A percentile compares a stretch with the other conserved stretches of the same genome.
Evolutionary conservation across 2,329 filamentous ascomycete species (phyloP).

Genomic region (Talaromyces sp.): DNA sequence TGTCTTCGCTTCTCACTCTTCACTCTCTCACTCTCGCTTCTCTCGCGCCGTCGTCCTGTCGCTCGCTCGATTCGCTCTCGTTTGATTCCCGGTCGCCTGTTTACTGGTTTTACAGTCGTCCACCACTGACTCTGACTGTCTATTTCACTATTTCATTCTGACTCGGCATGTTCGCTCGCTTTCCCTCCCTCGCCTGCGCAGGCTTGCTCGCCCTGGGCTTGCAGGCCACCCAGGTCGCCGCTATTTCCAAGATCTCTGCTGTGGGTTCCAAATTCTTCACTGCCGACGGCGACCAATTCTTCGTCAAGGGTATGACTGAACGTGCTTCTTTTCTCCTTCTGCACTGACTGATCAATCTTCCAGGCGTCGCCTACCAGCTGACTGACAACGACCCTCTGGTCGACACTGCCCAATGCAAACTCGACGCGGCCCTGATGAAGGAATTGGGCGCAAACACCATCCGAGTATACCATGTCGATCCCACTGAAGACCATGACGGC

Average conservation of each 20-base stretch:
- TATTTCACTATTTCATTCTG: background rate
- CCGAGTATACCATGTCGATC: slow-evolving; percentile 82
- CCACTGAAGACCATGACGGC: slow-evolving; percentile 63
- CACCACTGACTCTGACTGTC: background rate
- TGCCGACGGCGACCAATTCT: slow-evolving; percentile 71
- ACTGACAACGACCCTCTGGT: slow-evolving; percentile 69
- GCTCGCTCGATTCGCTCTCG: background rate
- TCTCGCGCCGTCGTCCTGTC: background rate
- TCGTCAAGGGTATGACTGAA: slow-evolving; percentile 62
- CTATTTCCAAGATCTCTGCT: slow-evolving; percentile 53
- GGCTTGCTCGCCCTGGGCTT: slow-evolving; percentile 25
- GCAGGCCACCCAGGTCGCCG: slow-evolving; percentile 25
- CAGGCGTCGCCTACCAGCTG: slow-evolving; percentile 70
- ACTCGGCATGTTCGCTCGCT: slow-evolving; percentile 9
- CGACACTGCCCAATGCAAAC: slow-evolving; percentile 68
- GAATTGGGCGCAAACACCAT: slow-evolving; percentile 77
- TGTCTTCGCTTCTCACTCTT: slow-evolving; percentile 1
- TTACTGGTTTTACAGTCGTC: background rate
- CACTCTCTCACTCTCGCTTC: background rate
- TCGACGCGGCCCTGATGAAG: slow-evolving; percentile 73
- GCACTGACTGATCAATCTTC: slow-evolving; percentile 3
- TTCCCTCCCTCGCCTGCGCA: slow-evolving; percentile 11
- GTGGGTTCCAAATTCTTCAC: slow-evolving; percentile 83
- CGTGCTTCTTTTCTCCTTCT: background rate
- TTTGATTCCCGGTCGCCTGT: background rate